Evolutionary conservation across 352 stramenopile species (phyloP).

Genomic region (Globisporangium abappressorium): DNA sequence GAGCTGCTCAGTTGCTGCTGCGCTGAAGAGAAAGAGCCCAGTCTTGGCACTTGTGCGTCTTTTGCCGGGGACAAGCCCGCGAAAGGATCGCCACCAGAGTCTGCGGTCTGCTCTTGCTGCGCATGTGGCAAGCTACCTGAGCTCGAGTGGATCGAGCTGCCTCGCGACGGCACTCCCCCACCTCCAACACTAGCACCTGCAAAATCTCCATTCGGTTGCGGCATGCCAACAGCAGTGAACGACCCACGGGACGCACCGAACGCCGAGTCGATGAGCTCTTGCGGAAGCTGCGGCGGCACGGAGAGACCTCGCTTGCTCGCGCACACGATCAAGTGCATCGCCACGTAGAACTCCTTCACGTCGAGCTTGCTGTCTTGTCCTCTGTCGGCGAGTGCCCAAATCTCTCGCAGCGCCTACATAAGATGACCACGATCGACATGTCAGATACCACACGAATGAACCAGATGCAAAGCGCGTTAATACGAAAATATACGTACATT

Average conservation of each 20-base stretch:
- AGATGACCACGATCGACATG: background rate
- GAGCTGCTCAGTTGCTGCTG: slow-evolving; percentile 19
- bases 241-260: slow-evolving; percentile 33
- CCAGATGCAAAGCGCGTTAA: background rate
- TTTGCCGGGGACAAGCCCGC: slow-evolving; percentile 35
- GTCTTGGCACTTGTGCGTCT: slow-evolving; percentile 30
- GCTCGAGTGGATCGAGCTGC: slow-evolving; percentile 13
- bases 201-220: background rate
- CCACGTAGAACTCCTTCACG: slow-evolving; percentile 92
- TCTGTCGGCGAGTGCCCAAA: slow-evolving; percentile 92
- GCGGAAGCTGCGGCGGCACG: slow-evolving; percentile 66
- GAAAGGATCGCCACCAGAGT: slow-evolving; percentile 66
- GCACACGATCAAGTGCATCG: slow-evolving; percentile 97
- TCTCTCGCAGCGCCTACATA: slow-evolving; percentile 70
- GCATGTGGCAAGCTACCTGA: background rate
- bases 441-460: slow-evolving; percentile 1
- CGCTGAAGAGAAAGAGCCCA: slow-evolving; percentile 19
- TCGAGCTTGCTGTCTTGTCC: slow-evolving; percentile 91
- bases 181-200: background rate
- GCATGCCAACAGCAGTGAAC: slow-evolving; percentile 6
- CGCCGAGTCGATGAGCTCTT: slow-evolving; percentile 59
- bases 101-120: slow-evolving; percentile 22
- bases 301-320: slow-evolving; percentile 87
- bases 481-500: slow-evolving; percentile 36
- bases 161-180: slow-evolving; percentile 17